A percentile compares a stretch with the other conserved stretches of the same genome.
Conservation (phyloP, 441 rosid species). For the Hura crepitans region DNA sequence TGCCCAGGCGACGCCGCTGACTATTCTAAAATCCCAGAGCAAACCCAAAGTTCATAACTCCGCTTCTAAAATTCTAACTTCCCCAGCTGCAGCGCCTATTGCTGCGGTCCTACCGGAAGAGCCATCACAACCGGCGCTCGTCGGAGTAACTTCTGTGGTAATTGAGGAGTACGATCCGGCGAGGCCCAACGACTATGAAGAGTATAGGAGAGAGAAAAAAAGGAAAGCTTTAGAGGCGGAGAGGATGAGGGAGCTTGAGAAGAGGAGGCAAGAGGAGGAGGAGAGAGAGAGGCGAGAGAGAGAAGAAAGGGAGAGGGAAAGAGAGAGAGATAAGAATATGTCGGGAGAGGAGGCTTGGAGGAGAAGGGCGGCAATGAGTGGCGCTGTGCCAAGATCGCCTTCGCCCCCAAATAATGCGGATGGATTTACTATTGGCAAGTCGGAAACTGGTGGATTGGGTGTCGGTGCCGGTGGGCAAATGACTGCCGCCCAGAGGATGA, state of each 20-base stretch:
- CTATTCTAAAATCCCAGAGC: constrained; percentile 56
- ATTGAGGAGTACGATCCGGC: constrained; percentile 86
- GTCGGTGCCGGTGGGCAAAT: constrained; percentile 97
- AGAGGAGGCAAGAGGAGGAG: constrained; percentile 61
- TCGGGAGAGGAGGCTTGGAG: constrained; percentile 97
- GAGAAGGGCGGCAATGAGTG: constrained; percentile 83
- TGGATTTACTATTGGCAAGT: constrained; percentile 66
- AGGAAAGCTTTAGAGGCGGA: constrained; percentile 64
- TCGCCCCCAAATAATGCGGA: constrained; percentile 62
- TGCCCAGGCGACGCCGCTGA: constrained; percentile 52
- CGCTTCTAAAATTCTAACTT: constrained; percentile 23
- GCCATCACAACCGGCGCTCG: constrained; percentile 56
- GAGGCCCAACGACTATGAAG: constrained; percentile 70
- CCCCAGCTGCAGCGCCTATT: constrained; percentile 15
- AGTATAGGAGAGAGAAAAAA: constrained; percentile 57
- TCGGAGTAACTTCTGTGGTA: constrained; percentile 74
- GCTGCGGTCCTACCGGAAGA: constrained; percentile 25
- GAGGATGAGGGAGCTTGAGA: constrained; percentile 62
- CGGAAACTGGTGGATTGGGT: constrained; percentile 84
- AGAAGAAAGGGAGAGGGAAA: constrained; percentile 48
- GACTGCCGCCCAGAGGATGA: constrained; percentile 99
- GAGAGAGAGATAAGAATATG: constrained; percentile 53
- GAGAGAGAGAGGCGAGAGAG: constrained; percentile 53
- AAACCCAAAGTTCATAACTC: constrained; percentile 41
- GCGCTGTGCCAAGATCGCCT: constrained; percentile 54